These are phyloP conservation scores for Solanum arcanum DNA, from an alignment of 257 asterid species.

Conservation along the genomic window DNA sequence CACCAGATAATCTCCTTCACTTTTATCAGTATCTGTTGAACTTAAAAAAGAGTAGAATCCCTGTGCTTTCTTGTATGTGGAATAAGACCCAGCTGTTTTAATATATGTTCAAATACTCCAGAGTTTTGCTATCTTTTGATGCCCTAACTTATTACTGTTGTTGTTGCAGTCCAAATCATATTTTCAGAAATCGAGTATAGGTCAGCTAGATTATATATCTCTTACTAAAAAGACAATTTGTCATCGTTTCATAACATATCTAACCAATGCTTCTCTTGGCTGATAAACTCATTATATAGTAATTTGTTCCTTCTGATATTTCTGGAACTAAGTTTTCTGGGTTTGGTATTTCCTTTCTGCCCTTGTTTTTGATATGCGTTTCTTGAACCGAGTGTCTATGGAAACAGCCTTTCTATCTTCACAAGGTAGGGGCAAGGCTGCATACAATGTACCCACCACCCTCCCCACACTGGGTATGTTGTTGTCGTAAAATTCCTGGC, in stretches of 20 bases:
- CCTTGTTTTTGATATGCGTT: not conserved
- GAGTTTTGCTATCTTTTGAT: not conserved
- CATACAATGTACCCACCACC: not conserved
- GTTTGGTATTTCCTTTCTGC: not conserved
- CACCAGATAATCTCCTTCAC: not conserved
- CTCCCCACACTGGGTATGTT: not conserved
- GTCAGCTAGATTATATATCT: not conserved
- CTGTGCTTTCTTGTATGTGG: not conserved
- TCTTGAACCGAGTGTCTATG: not conserved
- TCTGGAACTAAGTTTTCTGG: not conserved
- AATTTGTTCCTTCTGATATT: not conserved
- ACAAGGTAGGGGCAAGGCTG: not conserved
- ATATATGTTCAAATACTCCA: not conserved
- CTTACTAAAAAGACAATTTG: not conserved
- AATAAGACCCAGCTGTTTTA: not conserved
- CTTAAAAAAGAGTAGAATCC: not conserved
- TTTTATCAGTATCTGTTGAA: not conserved
- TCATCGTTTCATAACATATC: not conserved
- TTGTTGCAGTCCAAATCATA: not conserved
- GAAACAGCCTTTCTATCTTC: not conserved
- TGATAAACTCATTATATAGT: not conserved
- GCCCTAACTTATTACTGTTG: not conserved
- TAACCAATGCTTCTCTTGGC: not conserved
- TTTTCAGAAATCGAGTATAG: not conserved
- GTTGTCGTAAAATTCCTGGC: not conserved